Base-by-base conservation (phyloP, 208 protist species). In the Acanthamoeba royreba region DNA sequence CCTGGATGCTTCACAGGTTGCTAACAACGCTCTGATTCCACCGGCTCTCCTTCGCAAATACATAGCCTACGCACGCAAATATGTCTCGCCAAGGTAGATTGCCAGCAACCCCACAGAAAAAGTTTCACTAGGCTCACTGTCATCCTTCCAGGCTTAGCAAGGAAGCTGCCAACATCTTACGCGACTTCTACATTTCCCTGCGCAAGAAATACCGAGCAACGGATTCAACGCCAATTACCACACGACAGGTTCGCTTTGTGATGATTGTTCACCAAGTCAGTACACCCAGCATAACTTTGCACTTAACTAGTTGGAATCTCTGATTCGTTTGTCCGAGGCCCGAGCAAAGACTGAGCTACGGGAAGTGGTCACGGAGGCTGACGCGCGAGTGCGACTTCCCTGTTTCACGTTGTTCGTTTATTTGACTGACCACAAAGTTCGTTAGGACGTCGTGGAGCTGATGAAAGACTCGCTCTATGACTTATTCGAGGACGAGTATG, bases 281-380 rank as follows among this genome's bases (percentile, higher is more conserved):
- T n/a, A n/a, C n/a, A n/a, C n/a, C n/a, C n/a, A n/a, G n/a, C n/a
- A n/a, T n/a, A n/a, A n/a, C n/a, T n/a, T n/a, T n/a, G n/a, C n/a
- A n/a, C n/a, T n/a, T n/a, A n/a, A n/a, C n/a, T n/a, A 99, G 94
- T 95, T 99, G 55, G 98, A 99, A 95, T 98, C 98, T 1, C 96
- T 99, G 0, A 98, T 99, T 45, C 97, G 98, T 25, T 95, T 99
- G 25, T 72, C 98, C n/a, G 98, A 99, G 93, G 96, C 94, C 22
- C 38, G 86, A 42, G 95, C 96, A 13, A 96, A 96, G 31, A n/a
- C 94, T 4, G 98, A 99, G 95, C 96, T 99, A 35, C 95, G 98
- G 1, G 94, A 97, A 61, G 95, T 97, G 25, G 98, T 99, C 3
- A 98, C 97, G 1, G 88, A 96, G 61, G 93, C 98, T 15, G 99